Conservation (phyloP, 495 filamentous ascomycete genomes). For the Aspergillus affinis region DNA sequence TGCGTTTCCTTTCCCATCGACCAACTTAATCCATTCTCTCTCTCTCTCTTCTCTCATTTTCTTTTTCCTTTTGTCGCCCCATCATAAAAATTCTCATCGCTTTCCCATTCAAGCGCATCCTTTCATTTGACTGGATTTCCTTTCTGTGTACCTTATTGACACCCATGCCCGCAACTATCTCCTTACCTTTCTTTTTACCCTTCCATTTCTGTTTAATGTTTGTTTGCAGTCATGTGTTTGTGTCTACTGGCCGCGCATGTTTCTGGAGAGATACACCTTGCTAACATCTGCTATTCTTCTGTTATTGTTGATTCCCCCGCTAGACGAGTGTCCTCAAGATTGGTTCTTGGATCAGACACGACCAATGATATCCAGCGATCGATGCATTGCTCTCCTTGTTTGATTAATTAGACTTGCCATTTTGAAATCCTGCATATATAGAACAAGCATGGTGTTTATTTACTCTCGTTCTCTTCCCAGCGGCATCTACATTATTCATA, state of each 20-base stretch:
- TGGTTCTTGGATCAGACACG: conserved; percentile 15
- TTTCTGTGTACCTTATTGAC: conserved; percentile 19
- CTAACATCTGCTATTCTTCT: conserved; percentile 1
- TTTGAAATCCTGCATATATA: neutral
- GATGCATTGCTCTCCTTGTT: conserved; percentile 9
- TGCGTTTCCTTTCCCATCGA: conserved; percentile 1
- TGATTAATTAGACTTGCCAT: conserved; percentile 10
- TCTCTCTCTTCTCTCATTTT: conserved; percentile 3
- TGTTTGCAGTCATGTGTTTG: conserved; percentile 1
- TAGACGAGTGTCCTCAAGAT: conserved; percentile 4
- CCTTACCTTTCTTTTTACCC: neutral
- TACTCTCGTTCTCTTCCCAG: neutral
- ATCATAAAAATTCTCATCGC: neutral
- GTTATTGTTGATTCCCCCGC: neutral
- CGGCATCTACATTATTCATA: neutral
- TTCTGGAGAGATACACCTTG: conserved; percentile 12
- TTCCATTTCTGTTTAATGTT: conserved; percentile 2
- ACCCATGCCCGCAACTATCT: neutral
- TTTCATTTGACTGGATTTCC: conserved; percentile 6
- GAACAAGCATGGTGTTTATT: neutral
- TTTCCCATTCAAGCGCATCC: neutral
- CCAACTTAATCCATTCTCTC: neutral
- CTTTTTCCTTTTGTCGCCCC: neutral
- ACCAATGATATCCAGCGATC: conserved; percentile 10
- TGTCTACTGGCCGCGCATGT: neutral